Conservation (phyloP, 768 basidiomycete species). For the Tulasnella sp. region DNA sequence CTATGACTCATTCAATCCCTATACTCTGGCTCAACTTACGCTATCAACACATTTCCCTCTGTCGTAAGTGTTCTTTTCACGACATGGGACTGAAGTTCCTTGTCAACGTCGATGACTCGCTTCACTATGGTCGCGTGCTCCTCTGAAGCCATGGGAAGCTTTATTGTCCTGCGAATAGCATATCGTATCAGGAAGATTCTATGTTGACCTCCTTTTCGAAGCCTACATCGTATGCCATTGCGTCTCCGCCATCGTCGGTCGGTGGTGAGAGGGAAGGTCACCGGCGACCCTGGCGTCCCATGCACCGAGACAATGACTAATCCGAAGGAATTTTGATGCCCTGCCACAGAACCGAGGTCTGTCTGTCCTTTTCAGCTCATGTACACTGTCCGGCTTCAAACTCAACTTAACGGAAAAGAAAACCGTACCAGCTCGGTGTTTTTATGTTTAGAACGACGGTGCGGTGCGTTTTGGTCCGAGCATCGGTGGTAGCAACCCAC, state of each 20-base stretch:
- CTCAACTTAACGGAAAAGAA: background rate
- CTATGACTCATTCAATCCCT: background rate
- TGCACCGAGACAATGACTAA: background rate
- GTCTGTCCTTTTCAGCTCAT: background rate
- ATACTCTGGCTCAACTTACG: conserved; percentile 39
- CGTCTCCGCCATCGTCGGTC: background rate
- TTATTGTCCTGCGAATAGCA: background rate
- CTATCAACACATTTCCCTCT: conserved; percentile 56
- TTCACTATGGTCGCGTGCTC: conserved; percentile 74
- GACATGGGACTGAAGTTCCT: conserved; percentile 68
- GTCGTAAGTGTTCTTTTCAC: conserved; percentile 63
- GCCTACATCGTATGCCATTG: conserved; percentile 1
- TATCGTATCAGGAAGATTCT: background rate
- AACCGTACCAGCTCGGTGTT: background rate
- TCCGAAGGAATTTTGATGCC: background rate
- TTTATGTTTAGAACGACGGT: background rate
- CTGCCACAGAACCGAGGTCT: background rate
- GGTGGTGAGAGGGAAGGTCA: background rate
- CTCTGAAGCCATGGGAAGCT: conserved; percentile 40
- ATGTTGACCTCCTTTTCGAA: background rate
- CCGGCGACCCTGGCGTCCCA: background rate
- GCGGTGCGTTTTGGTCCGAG: background rate
- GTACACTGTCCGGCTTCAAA: background rate
- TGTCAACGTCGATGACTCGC: conserved; percentile 76
- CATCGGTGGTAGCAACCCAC: background rate